Evolutionary conservation across 148 eudicot species (phyloP).

Genomic region (Diospyros lotus): DNA sequence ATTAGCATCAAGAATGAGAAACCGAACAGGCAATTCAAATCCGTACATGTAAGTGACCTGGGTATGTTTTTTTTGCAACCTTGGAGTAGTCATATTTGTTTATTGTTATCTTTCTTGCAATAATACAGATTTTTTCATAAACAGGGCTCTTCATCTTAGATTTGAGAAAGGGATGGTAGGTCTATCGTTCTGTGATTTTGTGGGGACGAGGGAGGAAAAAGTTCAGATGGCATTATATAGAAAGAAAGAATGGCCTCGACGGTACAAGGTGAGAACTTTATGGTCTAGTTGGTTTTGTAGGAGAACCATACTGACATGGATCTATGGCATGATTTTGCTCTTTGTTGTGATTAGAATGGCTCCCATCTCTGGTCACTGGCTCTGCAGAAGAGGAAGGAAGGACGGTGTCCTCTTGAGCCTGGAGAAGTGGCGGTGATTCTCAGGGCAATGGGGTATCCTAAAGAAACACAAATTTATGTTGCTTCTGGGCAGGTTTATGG

Average conservation of each 20-base stretch:
- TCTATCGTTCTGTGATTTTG: constrained; percentile 96
- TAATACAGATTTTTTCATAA: constrained; percentile 13
- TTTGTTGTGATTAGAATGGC: constrained; percentile 64
- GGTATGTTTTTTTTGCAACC: background rate
- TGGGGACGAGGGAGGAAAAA: constrained; percentile 91
- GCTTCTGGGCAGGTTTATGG: constrained; percentile 99
- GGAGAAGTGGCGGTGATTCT: constrained; percentile 98
- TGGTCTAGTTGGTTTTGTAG: background rate
- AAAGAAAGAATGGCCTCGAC: constrained; percentile 97
- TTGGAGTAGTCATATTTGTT: background rate
- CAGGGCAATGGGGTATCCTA: constrained; percentile 95
- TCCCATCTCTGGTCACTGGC: constrained; percentile 96
- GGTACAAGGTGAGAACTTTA: constrained; percentile 66
- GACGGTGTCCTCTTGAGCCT: constrained; percentile 99
- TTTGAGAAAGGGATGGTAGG: constrained; percentile 99
- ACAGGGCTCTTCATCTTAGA: constrained; percentile 99
- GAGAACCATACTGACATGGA: background rate
- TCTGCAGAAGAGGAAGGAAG: constrained; percentile 96
- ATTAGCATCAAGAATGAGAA: constrained; percentile 92
- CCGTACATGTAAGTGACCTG: constrained; percentile 72
- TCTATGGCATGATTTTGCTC: constrained; percentile 7
- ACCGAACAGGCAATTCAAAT: constrained; percentile 74
- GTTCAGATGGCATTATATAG: constrained; percentile 84
- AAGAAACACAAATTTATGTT: constrained; percentile 97
- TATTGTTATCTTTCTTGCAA: background rate